These are phyloP conservation scores for Boletus smithii DNA, from an alignment of 1,284 basidiomycete genomes.

Conservation along the genomic window DNA sequence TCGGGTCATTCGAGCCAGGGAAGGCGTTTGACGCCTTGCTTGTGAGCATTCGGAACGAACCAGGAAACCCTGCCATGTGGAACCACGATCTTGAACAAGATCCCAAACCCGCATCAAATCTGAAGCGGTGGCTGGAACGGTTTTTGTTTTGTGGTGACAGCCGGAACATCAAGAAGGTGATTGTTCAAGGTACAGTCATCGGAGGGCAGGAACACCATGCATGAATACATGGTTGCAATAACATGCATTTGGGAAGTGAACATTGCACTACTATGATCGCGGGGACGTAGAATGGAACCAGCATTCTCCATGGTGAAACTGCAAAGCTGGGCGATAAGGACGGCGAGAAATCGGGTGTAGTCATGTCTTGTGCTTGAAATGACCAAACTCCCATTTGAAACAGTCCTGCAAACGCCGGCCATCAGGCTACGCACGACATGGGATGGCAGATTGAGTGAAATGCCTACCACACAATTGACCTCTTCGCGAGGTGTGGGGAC, in stretches of 20 bases:
- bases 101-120: slow-evolving; percentile 30
- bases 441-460: slow-evolving; percentile 1
- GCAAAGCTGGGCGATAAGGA: too few species aligned
- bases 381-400: slow-evolving; percentile 70
- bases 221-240: slow-evolving; percentile 12
- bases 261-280: background rate
- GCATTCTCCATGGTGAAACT: background rate
- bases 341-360: background rate
- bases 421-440: slow-evolving; percentile 1
- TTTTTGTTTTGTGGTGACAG: slow-evolving; percentile 88
- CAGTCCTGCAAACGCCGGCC: slow-evolving; percentile 51
- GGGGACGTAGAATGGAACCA: background rate
- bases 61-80: slow-evolving; percentile 66
- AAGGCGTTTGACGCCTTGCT: slow-evolving; percentile 91
- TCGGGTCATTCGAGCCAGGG: slow-evolving; percentile 80
- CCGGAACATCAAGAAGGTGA: slow-evolving; percentile 82
- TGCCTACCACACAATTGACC: slow-evolving; percentile 57
- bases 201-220: slow-evolving; percentile 54
- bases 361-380: slow-evolving; percentile 37
- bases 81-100: slow-evolving; percentile 33
- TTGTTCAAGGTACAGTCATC: slow-evolving; percentile 77
- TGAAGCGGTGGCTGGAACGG: slow-evolving; percentile 56
- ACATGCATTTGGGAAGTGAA: slow-evolving; percentile 5
- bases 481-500: slow-evolving; percentile 55
- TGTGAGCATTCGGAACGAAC: slow-evolving; percentile 49